phyloP scores from a whole-genome alignment of 176 grass and related monocot species.

The Aegilops longissima region DNA sequence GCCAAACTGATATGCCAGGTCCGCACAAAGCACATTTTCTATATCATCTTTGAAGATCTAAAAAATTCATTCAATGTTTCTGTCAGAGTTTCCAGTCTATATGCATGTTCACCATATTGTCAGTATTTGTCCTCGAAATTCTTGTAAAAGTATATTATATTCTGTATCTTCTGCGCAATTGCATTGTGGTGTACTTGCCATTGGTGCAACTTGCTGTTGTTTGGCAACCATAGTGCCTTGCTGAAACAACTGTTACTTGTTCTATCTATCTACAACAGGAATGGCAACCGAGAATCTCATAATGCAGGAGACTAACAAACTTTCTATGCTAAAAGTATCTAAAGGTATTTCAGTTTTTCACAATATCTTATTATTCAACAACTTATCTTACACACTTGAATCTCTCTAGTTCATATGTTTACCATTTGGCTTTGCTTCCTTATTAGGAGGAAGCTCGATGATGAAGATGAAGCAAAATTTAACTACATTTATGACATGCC shows the following conservation, averaged over 20 bases:
- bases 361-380: conserved; percentile 17
- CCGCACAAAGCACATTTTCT: background rate
- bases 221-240: background rate
- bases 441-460: conserved; percentile 56
- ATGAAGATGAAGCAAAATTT: conserved; percentile 57
- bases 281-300: conserved; percentile 44
- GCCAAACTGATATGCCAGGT: conserved; percentile 51
- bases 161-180: background rate
- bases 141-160: background rate
- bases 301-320: conserved; percentile 51
- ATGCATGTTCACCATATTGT: background rate
- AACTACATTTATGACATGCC: conserved; percentile 65
- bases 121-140: background rate
- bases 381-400: conserved; percentile 8
- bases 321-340: conserved; percentile 71
- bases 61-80: background rate
- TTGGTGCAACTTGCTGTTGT: conserved; percentile 1
- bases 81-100: background rate
- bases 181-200: background rate
- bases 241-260: conserved; percentile 6
- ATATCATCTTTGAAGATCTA: background rate
- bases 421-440: conserved; percentile 29
- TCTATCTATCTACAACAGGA: conserved; percentile 48
- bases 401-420: background rate
- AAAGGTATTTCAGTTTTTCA: conserved; percentile 61